Conservation (phyloP, 2,329 filamentous ascomycete species). For the Cladophialophora psammophila region DNA sequence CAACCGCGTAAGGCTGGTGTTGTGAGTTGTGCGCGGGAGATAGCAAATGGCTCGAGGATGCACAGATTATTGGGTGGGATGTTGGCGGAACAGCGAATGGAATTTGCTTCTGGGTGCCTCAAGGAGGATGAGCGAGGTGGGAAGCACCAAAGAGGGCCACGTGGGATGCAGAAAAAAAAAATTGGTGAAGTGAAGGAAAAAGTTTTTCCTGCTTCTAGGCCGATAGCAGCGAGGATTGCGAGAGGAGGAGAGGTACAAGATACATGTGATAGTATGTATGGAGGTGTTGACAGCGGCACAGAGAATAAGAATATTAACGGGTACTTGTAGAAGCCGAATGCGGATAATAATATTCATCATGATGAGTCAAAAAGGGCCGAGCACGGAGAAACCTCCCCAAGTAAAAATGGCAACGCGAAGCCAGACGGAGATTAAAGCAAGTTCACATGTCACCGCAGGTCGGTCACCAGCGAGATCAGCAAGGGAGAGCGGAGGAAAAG, state of each 20-base stretch:
- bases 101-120: conserved; percentile 10
- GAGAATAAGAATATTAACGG: too few relatives aligned
- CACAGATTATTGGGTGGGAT: conserved; percentile 13
- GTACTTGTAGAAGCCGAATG: too few relatives aligned
- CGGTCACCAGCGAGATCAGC: not conserved
- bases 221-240: not conserved
- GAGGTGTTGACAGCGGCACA: too few relatives aligned
- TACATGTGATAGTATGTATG: too few relatives aligned
- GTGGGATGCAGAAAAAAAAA: conserved; percentile 27
- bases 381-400: too few relatives aligned
- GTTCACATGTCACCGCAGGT: conserved; percentile 8
- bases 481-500: not conserved
- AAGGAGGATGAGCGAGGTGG: conserved; percentile 7
- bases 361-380: too few relatives aligned
- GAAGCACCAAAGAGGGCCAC: conserved; percentile 20
- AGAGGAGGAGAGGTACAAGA: conserved; percentile 4
- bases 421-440: conserved; percentile 17
- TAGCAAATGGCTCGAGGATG: conserved; percentile 16
- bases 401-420: conserved; percentile 5
- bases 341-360: too few relatives aligned
- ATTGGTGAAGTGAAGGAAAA: not conserved
- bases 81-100: conserved; percentile 15
- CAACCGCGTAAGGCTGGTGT: conserved; percentile 15
- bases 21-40: conserved; percentile 8
- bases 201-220: not conserved